Evolutionary conservation across 2,329 filamentous ascomycete species (phyloP).

Genomic region (Aspergillus hortae): DNA sequence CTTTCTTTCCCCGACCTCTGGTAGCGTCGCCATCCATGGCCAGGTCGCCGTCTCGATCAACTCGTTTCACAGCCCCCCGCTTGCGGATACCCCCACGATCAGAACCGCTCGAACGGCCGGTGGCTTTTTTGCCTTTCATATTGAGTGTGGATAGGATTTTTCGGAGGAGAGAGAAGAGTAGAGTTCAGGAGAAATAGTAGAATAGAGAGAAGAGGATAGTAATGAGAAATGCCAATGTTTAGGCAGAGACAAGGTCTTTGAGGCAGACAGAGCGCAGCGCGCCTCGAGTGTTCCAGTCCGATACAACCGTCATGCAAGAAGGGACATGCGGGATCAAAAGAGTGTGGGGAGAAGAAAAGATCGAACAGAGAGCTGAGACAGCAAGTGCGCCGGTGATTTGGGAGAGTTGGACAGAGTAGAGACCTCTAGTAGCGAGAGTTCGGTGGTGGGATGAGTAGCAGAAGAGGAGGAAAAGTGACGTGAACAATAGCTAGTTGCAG

Average conservation of each 20-base stretch:
- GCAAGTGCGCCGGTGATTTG: not conserved
- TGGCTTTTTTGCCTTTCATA: conserved; percentile 32
- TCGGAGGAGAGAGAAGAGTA: not conserved
- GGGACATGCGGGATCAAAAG: not conserved
- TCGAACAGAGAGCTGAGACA: not conserved
- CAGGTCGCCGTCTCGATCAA: conserved; percentile 61
- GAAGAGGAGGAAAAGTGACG: conserved; percentile 30
- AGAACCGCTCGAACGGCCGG: conserved; percentile 25
- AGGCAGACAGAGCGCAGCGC: conserved; percentile 24
- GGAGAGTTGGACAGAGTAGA: not conserved
- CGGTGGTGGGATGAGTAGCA: not conserved
- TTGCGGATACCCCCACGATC: conserved; percentile 52
- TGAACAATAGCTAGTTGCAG: conserved; percentile 13
- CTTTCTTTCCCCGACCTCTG: conserved; percentile 33
- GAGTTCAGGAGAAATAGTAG: not conserved
- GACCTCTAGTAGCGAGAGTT: not conserved
- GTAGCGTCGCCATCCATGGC: conserved; percentile 52
- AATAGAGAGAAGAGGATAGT: not conserved
- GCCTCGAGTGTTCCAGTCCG: conserved; percentile 19
- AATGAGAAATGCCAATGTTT: not conserved
- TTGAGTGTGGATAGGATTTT: not conserved
- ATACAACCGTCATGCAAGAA: conserved; percentile 20
- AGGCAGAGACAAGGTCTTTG: not conserved
- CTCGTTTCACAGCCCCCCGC: conserved; percentile 40
- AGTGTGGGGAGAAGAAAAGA: not conserved